phyloP scores from a whole-genome alignment of 2,329 filamentous ascomycete genomes.

The Fusarium sp. region DNA sequence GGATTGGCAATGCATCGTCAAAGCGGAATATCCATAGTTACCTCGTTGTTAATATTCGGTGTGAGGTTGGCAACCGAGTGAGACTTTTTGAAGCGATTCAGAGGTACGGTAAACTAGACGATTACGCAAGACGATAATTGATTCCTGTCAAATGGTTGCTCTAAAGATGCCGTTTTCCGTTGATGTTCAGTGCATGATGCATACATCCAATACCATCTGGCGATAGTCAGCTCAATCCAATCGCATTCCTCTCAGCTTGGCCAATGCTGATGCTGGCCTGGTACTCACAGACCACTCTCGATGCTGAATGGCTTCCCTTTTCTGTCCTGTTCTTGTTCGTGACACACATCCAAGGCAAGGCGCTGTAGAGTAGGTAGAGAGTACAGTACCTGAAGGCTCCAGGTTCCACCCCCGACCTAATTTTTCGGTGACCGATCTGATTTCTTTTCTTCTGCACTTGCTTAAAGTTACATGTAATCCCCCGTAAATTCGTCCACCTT shows the following conservation, averaged over 20 bases:
- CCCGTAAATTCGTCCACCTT: constrained; percentile 31
- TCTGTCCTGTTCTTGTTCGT: constrained; percentile 3
- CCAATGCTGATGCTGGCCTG: constrained; percentile 29
- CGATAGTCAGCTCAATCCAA: constrained; percentile 29
- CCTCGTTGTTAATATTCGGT: constrained; percentile 25
- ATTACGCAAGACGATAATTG: constrained; percentile 13
- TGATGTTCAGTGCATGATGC: constrained; percentile 23
- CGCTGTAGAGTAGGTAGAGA: neutral
- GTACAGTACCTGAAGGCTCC: constrained; percentile 14
- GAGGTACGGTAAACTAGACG: neutral
- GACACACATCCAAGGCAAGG: constrained; percentile 2
- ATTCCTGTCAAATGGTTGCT: constrained; percentile 6
- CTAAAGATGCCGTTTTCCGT: constrained; percentile 29
- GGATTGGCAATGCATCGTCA: constrained; percentile 30
- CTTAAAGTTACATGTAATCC: constrained; percentile 22
- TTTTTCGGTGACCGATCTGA: constrained; percentile 27
- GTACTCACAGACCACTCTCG: constrained; percentile 38
- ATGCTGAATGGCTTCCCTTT: constrained; percentile 30
- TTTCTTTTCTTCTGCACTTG: constrained; percentile 42
- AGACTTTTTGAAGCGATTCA: constrained; percentile 3
- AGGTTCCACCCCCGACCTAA: constrained; percentile 32
- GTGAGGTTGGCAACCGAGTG: constrained; percentile 8
- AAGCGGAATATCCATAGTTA: neutral
- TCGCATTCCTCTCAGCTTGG: constrained; percentile 19
- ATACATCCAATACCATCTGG: constrained; percentile 9